Percentiles rank a stretch among this genome's conserved stretches.
These are phyloP conservation scores for Urostyla sp. DNA, from an alignment of 73 alveolate species.

Conservation along the genomic window DNA sequence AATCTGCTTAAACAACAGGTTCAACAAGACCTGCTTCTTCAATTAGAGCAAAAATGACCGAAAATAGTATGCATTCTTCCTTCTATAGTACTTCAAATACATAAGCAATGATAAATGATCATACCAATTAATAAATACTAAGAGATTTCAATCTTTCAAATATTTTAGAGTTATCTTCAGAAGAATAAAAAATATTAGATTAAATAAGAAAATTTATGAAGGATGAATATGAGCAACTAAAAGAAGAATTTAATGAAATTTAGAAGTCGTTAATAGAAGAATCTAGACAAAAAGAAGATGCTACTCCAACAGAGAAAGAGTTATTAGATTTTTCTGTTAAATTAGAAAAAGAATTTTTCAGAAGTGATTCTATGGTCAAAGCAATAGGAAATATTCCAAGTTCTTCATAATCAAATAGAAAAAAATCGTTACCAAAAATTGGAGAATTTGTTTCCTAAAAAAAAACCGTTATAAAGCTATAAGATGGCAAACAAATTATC, in stretches of 20 bases:
- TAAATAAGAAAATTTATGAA: slow-evolving; percentile 1
- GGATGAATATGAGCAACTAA: slow-evolving; percentile 28
- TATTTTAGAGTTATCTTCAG: slow-evolving; percentile 14
- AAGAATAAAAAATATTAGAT: slow-evolving; percentile 21
- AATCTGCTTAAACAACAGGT: slow-evolving; percentile 21
- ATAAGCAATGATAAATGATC: neutral
- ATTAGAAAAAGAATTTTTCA: slow-evolving; percentile 17
- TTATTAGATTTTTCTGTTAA: slow-evolving; percentile 33
- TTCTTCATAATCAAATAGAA: neutral
- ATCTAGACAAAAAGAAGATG: neutral
- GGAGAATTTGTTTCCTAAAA: neutral
- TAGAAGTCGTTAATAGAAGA: neutral
- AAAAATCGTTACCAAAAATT: slow-evolving; percentile 3
- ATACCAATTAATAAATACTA: neutral
- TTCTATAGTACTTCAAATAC: slow-evolving; percentile 25
- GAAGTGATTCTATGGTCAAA: slow-evolving; percentile 34
- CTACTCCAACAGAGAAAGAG: slow-evolving; percentile 35
- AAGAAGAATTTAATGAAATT: slow-evolving; percentile 23
- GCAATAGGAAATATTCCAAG: slow-evolving; percentile 1
- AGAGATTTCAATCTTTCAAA: slow-evolving; percentile 26
- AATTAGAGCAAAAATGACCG: slow-evolving; percentile 26
- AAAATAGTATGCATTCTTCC: slow-evolving; percentile 20
- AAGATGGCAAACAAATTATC: too few relatives aligned
- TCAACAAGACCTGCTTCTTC: slow-evolving; percentile 43
- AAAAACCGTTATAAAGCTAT: neutral